phyloP scores from a whole-genome alignment of 345 rosid genomes.

The Physaria fendleri region DNA sequence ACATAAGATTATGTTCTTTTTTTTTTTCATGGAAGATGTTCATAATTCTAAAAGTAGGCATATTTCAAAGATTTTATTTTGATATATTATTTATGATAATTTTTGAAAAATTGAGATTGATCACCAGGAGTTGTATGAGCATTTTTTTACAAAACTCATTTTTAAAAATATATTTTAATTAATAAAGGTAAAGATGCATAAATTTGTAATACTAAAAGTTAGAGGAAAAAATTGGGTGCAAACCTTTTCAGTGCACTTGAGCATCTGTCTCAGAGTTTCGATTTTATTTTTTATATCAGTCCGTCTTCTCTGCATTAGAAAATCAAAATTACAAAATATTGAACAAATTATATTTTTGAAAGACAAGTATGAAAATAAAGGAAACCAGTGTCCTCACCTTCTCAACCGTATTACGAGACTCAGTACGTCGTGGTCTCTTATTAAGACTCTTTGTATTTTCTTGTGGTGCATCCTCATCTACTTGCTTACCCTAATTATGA shows the following conservation, averaged over 20 bases:
- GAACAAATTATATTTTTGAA: background rate
- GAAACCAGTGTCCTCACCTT: background rate
- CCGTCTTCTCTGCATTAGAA: conserved; percentile 8
- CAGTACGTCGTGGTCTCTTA: conserved; percentile 12
- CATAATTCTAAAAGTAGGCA: no score
- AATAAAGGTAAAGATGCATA: background rate
- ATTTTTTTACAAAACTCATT: no score
- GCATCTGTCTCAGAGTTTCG: background rate
- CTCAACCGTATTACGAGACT: background rate
- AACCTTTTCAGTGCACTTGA: background rate
- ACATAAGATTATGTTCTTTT: no score
- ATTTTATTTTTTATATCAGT: background rate
- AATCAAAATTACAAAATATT: background rate
- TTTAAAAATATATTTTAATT: background rate
- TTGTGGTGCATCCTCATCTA: background rate
- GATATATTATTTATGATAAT: no score
- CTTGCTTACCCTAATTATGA: background rate
- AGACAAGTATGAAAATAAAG: background rate
- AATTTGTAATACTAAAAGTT: background rate
- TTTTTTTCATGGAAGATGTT: no score
- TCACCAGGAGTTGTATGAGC: no score
- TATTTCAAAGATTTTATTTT: no score
- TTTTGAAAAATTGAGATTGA: no score
- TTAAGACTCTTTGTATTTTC: background rate
- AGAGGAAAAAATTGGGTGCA: background rate